These are phyloP conservation scores for Sodiomyces alkalinus DNA, from an alignment of 2,329 filamentous ascomycete genomes.

Conservation along the genomic window DNA sequence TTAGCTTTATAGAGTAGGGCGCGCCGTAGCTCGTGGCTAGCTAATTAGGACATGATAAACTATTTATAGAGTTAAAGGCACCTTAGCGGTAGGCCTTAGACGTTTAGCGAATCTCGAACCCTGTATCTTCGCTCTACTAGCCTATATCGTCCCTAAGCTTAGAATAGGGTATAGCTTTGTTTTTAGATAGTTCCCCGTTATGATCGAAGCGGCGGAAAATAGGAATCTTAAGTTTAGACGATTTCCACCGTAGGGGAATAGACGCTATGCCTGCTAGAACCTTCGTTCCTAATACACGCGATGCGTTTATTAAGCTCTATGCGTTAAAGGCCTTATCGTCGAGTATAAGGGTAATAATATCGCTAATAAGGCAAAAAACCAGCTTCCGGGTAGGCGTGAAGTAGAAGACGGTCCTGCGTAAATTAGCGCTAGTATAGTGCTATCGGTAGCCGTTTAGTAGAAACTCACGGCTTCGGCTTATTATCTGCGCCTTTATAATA, in stretches of 20 bases:
- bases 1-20: too few species aligned
- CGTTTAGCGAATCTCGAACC: constrained; percentile 8
- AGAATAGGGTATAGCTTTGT: constrained; percentile 11
- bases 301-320: constrained; percentile 9
- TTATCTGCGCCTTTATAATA: constrained; percentile 15
- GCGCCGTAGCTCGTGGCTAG: background rate
- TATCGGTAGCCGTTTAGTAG: too few species aligned
- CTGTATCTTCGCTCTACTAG: constrained; percentile 11
- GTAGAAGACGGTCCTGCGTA: constrained; percentile 14
- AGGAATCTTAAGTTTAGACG: constrained; percentile 12
- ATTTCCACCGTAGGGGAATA: constrained; percentile 12
- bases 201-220: constrained; percentile 10
- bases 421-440: too few species aligned
- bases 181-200: constrained; percentile 3
- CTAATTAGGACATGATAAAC: constrained; percentile 8
- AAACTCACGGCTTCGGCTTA: constrained; percentile 14
- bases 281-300: constrained; percentile 7
- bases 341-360: constrained; percentile 13
- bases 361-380: constrained; percentile 12
- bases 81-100: constrained; percentile 8
- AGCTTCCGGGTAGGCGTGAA: constrained; percentile 12
- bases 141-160: constrained; percentile 13
- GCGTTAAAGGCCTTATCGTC: constrained; percentile 12
- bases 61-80: constrained; percentile 10
- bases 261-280: constrained; percentile 7